Evolutionary conservation across 805 yeast species (phyloP).

Genomic region (Candida berthetii): DNA sequence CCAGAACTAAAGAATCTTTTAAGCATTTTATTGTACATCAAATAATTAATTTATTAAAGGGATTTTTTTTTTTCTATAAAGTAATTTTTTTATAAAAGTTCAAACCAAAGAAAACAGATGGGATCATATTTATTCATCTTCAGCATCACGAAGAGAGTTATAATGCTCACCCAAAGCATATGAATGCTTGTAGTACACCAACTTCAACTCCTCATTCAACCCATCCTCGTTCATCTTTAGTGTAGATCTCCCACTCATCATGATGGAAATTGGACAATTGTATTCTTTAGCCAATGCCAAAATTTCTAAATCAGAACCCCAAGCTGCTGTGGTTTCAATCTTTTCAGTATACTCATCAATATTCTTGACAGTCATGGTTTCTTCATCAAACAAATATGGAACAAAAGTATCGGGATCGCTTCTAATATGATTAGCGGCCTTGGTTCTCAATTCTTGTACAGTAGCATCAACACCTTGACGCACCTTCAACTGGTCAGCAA

Average conservation of each 20-base stretch:
- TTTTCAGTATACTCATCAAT: constrained; percentile 63
- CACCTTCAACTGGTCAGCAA: constrained; percentile 64
- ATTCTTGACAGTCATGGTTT: constrained; percentile 55
- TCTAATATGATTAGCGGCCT: constrained; percentile 64
- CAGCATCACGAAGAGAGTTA: constrained; percentile 63
- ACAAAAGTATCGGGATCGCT: constrained; percentile 60
- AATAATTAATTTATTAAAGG: background rate
- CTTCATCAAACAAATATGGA: constrained; percentile 82
- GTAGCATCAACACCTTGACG: constrained; percentile 38
- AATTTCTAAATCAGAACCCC: constrained; percentile 97
- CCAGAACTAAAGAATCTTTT: background rate
- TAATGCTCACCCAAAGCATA: constrained; percentile 95
- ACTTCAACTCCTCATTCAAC: constrained; percentile 44
- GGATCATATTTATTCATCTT: background rate
- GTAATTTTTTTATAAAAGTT: background rate
- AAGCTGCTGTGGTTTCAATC: constrained; percentile 72
- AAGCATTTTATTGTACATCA: background rate
- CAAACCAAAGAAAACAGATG: background rate
- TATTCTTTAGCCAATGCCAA: constrained; percentile 71
- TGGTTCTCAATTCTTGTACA: constrained; percentile 50
- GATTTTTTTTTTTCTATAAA: background rate
- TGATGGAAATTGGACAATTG: constrained; percentile 67
- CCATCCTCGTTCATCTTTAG: constrained; percentile 52
- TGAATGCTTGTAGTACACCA: constrained; percentile 80
- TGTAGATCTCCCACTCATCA: constrained; percentile 72